These are phyloP conservation scores for Tricholoma terreum DNA, from an alignment of 768 basidiomycete genomes.

Conservation along the genomic window DNA sequence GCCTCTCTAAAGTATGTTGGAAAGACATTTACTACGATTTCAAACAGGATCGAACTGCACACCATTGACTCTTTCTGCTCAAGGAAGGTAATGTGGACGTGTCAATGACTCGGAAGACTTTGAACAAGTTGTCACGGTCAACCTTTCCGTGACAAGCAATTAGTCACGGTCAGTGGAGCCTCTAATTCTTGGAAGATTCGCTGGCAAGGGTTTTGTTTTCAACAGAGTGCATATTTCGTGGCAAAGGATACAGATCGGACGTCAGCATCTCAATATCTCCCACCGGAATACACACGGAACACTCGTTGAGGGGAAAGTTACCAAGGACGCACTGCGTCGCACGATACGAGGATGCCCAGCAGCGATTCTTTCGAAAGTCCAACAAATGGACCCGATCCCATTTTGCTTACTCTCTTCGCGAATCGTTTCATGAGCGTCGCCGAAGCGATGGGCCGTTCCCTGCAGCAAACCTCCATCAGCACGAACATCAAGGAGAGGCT, in stretches of 20 bases:
- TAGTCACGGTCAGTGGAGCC: too few relatives aligned
- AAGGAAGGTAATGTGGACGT: background rate
- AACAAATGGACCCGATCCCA: slow-evolving; percentile 68
- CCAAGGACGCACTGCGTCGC: background rate
- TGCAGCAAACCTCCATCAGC: slow-evolving; percentile 88
- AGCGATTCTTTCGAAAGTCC: slow-evolving; percentile 12
- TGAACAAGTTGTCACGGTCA: too few relatives aligned
- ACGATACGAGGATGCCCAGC: slow-evolving; percentile 3
- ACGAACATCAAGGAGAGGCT: slow-evolving; percentile 96
- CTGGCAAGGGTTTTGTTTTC: too few relatives aligned
- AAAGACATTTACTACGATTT: background rate
- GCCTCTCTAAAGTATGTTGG: slow-evolving; percentile 21
- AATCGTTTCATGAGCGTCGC: slow-evolving; percentile 98
- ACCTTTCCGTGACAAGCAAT: too few relatives aligned
- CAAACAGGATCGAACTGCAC: background rate
- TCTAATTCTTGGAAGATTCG: background rate
- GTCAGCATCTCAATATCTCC: background rate
- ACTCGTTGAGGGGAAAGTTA: background rate
- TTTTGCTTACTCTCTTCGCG: slow-evolving; percentile 86
- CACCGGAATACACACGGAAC: slow-evolving; percentile 17
- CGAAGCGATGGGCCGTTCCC: slow-evolving; percentile 89
- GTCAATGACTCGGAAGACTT: too few relatives aligned
- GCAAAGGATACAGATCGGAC: background rate
- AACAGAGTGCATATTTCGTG: too few relatives aligned
- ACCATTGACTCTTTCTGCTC: slow-evolving; percentile 16